phyloP scores from a whole-genome alignment of 768 basidiomycete genomes.

The Cystoderma amianthinum region DNA sequence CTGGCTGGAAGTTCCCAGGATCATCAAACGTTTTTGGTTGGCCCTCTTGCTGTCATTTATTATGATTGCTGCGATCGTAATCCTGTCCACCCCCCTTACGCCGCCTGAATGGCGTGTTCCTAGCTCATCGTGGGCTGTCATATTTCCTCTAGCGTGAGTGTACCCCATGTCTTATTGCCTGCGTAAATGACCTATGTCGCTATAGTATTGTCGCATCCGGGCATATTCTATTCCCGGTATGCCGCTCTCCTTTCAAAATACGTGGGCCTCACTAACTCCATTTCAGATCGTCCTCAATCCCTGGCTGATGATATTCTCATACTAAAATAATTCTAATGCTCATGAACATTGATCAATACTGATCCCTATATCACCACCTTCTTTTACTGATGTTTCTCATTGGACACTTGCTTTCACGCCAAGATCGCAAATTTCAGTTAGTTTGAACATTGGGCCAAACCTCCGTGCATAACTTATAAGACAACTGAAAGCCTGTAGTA shows the following conservation, averaged over 20 bases:
- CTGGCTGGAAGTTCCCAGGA: conserved; percentile 84
- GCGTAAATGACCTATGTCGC: background rate
- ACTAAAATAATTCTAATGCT: conserved; percentile 23
- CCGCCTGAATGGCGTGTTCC: conserved; percentile 62
- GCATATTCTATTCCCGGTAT: conserved; percentile 71
- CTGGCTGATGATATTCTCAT: conserved; percentile 82
- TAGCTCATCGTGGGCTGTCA: conserved; percentile 63
- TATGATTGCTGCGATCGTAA: conserved; percentile 43
- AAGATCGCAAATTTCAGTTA: too few relatives aligned
- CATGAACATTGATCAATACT: too few relatives aligned
- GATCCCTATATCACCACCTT: too few relatives aligned
- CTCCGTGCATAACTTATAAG: too few relatives aligned
- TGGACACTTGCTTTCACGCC: too few relatives aligned
- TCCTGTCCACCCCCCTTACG: conserved; percentile 48
- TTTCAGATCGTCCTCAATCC: conserved; percentile 76
- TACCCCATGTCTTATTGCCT: background rate
- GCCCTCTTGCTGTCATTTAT: conserved; percentile 49
- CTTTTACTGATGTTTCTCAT: too few relatives aligned
- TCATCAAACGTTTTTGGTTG: conserved; percentile 73
- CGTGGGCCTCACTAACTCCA: conserved; percentile 2
- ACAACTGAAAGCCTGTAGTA: too few relatives aligned
- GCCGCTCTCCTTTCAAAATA: conserved; percentile 15
- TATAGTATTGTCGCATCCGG: conserved; percentile 52
- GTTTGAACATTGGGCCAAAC: too few relatives aligned
- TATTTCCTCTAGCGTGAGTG: conserved; percentile 65